Evolutionary conservation across 352 stramenopile species (phyloP), one percentile per base, ranked within the genome.

Genomic region (Phytophthora podocarpi): DNA sequence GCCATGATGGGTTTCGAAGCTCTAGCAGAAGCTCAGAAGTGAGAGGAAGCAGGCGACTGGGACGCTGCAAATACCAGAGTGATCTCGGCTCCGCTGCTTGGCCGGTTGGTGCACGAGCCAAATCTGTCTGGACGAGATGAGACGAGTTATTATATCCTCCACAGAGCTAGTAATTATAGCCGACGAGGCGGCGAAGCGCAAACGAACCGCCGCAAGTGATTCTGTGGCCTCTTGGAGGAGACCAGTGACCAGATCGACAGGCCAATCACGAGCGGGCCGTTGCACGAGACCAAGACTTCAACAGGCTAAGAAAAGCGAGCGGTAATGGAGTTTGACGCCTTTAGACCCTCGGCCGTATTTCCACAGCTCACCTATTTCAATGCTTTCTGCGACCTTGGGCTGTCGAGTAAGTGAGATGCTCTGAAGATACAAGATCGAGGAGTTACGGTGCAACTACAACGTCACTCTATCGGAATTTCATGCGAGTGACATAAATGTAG

Each of bases 1-100:
- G 78, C 76, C 78, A 90, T 89, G 8, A 36, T 32, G 35, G 24
- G n/a, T 18, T 27, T 16, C 8, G 24, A 27, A 46, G 47, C 20
- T 7, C 30, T 54, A 54, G 10, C 34, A 57, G 49, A 46, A n/a
- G n/a, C n/a, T n/a, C 62, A 23, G 31, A 48, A 42, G 18, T 10
- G 28, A 9, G 13, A 39, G 11, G n/a, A 16, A 20, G 36, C 3
- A 47, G 18, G 27, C 39, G 51, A 48, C 12, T 48, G 48, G 24
- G 40, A 70, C 18, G 43, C 26, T 53, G 67, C 46, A 68, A 72
- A 70, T 70, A 58, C 46, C 39, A 60, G 64, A 72, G 59, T 73
- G 64, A 61, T 24, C 20, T 16, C 15, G 18, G 21, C 13, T 35
- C 23, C 21, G 41, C 28, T 35, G 48, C 34, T 41, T 55, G 23